These are phyloP conservation scores for Tylopilus vinaceipallidus DNA, from an alignment of 768 basidiomycete genomes.

Conservation along the genomic window DNA sequence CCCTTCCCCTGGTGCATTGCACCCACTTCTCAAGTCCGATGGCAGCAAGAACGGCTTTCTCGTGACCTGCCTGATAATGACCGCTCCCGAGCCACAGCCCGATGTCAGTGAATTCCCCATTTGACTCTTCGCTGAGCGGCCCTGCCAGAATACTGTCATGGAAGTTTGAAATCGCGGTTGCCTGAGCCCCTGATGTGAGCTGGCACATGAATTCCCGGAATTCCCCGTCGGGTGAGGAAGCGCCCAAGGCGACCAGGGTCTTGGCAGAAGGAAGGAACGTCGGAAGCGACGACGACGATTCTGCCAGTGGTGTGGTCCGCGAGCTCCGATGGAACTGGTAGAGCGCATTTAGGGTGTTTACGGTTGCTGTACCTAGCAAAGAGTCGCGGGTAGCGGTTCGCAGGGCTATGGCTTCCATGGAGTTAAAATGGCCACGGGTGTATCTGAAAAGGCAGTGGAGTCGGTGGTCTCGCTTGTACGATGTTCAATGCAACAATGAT, in stretches of 20 bases:
- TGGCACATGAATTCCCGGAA: constrained; percentile 11
- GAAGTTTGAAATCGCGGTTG: constrained; percentile 36
- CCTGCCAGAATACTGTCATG: constrained; percentile 57
- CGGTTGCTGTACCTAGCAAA: constrained; percentile 1
- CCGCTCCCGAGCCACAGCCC: constrained; percentile 52
- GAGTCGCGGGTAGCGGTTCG: constrained; percentile 1
- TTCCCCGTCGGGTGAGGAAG: constrained; percentile 4
- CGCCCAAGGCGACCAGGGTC: constrained; percentile 10
- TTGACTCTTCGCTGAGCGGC: constrained; percentile 43
- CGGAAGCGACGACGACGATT: constrained; percentile 1
- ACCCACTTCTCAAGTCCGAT: constrained; percentile 32
- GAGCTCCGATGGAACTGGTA: neutral
- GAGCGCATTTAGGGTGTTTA: constrained; percentile 11
- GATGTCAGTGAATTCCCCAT: constrained; percentile 54
- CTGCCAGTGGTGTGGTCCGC: neutral
- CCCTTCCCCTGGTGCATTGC: constrained; percentile 12
- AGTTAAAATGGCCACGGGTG: neutral
- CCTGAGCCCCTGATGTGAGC: constrained; percentile 40
- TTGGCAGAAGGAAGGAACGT: constrained; percentile 14
- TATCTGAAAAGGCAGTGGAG: neutral
- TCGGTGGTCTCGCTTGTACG: neutral
- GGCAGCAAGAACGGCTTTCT: constrained; percentile 31
- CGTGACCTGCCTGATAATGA: constrained; percentile 29
- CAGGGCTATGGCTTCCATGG: constrained; percentile 4
- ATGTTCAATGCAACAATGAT: neutral